Evolutionary conservation across 1,139 yeast species (phyloP).

Genomic region (Yamadazyma pseudoaaseri): DNA sequence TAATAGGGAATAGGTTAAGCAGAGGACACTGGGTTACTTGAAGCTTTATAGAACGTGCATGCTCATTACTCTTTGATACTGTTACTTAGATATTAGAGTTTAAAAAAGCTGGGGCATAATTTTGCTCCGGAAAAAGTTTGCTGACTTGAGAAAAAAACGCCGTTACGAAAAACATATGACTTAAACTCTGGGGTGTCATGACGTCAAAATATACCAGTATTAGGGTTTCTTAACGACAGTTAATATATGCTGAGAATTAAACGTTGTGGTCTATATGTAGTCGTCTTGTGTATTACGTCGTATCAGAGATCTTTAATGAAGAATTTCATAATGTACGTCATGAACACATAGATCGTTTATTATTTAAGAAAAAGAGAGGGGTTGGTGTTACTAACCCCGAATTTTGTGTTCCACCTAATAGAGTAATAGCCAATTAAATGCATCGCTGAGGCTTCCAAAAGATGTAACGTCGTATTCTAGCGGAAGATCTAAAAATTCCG

Average conservation of each 20-base stretch:
- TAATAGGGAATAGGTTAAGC: too few species aligned
- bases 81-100: too few species aligned
- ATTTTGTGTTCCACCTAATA: too few species aligned
- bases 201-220: neutral
- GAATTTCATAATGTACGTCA: neutral
- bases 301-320: too few species aligned
- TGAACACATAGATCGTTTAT: neutral
- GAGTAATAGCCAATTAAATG: too few species aligned
- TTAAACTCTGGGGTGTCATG: neutral
- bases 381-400: neutral
- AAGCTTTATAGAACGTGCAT: too few species aligned
- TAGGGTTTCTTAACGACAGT: neutral
- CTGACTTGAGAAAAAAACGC: neutral
- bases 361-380: neutral
- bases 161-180: slow-evolving; percentile 1
- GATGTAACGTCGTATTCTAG: slow-evolving; percentile 1
- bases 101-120: too few species aligned
- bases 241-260: too few species aligned
- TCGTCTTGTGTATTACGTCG: neutral
- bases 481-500: slow-evolving; percentile 2
- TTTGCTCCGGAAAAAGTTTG: slow-evolving; percentile 1
- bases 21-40: too few species aligned
- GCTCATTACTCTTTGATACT: too few species aligned
- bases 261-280: neutral
- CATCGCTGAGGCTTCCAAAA: too few species aligned